Base-by-base conservation (phyloP, 305 asterid species). In the Fraxinus ornus region DNA sequence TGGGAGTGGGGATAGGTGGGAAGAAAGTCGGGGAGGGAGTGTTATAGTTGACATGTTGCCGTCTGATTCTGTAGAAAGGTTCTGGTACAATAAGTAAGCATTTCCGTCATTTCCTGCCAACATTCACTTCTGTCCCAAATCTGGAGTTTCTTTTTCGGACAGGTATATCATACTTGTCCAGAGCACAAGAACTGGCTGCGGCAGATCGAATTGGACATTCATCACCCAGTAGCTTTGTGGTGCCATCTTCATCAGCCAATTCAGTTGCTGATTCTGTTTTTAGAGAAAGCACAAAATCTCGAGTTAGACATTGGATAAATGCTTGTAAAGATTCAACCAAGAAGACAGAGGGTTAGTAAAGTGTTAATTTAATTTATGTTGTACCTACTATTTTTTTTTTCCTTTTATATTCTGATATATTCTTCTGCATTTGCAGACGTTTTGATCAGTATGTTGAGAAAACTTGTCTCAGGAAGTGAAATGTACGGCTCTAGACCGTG, bases 131-230 rank as follows among this genome's bases (percentile, higher is more conserved):
- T 80, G 68, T 86, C 47, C 60, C 75, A 75, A 73, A 78, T 62
- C 80, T 30, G 68, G 21, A 73, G 28, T 73, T 82, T 57, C 81
- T 37, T 83, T 84, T 85, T 60, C 35, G 84, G 81, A 47, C 88
- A 95, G 99, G 98, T 82, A 92, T 96, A 89, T 94, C 98, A 70
- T 94, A 91, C 91, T 79, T 94, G 90, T 96, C 99, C 75, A 92
- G 92, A 88, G 92, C 90, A 32, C 98, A 96, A 87, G 99, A 96
- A 89, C 90, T 90, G 62, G 89, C 89, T 73, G 86, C 85, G 47
- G 90, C 84, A 80, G 91, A 87, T 82, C 90, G 83, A 86, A 83
- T 70, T 81, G 92, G 90, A 82, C 84, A 81, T 84, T 87, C 85
- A 62, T 75, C 86, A 78, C 86, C 86, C 57, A 78, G 74, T 71